These are phyloP conservation scores for Nicotiana otophora DNA, from an alignment of 257 asterid species.

Conservation along the genomic window DNA sequence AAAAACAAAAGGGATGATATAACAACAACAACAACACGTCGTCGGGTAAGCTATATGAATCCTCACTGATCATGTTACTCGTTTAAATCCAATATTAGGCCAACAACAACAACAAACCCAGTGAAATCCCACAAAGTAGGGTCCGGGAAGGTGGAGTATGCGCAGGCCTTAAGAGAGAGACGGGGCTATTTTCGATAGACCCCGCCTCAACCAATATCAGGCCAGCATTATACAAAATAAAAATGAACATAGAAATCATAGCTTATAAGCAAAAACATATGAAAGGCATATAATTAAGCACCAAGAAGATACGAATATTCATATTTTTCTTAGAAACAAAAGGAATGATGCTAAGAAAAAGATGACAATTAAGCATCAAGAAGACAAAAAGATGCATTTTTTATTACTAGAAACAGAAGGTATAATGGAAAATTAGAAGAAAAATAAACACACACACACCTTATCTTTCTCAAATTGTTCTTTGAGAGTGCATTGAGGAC, in stretches of 20 bases:
- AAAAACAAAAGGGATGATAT: not conserved
- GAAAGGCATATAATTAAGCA: not conserved
- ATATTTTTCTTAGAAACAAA: not conserved
- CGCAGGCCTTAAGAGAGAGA: too few relatives aligned
- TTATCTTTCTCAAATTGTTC: constrained; percentile 85
- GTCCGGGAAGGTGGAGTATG: too few relatives aligned
- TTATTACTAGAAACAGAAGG: not conserved
- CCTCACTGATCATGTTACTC: too few relatives aligned
- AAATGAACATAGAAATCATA: not conserved
- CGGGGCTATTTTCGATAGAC: too few relatives aligned
- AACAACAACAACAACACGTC: not conserved
- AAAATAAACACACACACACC: constrained; percentile 26
- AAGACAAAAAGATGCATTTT: not conserved
- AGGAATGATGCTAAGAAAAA: not conserved
- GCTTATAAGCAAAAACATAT: not conserved
- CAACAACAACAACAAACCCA: too few relatives aligned
- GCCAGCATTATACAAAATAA: too few relatives aligned
- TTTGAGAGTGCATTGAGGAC: constrained; percentile 88
- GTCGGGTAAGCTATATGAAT: too few relatives aligned
- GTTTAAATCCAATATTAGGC: too few relatives aligned
- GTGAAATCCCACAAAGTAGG: too few relatives aligned
- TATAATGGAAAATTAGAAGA: not conserved
- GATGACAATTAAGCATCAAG: not conserved
- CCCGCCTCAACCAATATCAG: too few relatives aligned
- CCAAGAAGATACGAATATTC: not conserved